Percentiles rank a stretch among this genome's conserved stretches.
phyloP scores from a whole-genome alignment of 2,329 filamentous ascomycete genomes.

The Neospermospora avenae region DNA sequence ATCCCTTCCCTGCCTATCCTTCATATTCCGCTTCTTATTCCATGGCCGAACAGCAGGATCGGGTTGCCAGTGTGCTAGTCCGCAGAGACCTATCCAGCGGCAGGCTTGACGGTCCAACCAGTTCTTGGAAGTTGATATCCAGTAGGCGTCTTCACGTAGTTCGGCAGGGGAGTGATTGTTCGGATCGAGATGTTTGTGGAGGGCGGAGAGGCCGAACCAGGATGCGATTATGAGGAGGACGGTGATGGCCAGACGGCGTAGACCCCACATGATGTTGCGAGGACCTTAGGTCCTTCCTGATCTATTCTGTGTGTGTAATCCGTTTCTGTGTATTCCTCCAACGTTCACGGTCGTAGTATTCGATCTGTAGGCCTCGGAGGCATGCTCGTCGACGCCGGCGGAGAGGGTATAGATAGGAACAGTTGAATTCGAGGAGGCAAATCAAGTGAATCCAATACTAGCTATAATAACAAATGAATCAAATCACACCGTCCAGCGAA shows the following conservation, averaged over 20 bases:
- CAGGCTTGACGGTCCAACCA: slow-evolving; percentile 76
- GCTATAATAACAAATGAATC: background rate
- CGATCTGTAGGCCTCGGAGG: background rate
- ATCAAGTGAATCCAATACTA: background rate
- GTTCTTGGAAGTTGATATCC: slow-evolving; percentile 69
- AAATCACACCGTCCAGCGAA: slow-evolving; percentile 5
- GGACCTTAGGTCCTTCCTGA: background rate
- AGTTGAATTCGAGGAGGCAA: background rate
- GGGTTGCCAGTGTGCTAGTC: slow-evolving; percentile 66
- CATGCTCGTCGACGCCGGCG: slow-evolving; percentile 15
- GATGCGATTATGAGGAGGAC: slow-evolving; percentile 43
- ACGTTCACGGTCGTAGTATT: background rate
- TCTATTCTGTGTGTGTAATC: background rate
- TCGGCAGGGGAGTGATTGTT: slow-evolving; percentile 51
- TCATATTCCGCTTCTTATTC: slow-evolving; percentile 22
- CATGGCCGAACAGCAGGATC: slow-evolving; percentile 44
- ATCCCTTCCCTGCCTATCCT: slow-evolving; percentile 2
- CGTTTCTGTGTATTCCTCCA: background rate
- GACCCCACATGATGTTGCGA: slow-evolving; percentile 18
- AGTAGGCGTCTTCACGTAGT: slow-evolving; percentile 58
- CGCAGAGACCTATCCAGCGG: slow-evolving; percentile 76
- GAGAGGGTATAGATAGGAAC: background rate
- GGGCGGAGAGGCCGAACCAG: slow-evolving; percentile 45
- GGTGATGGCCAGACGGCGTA: slow-evolving; percentile 32
- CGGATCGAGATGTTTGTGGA: slow-evolving; percentile 59